Conservation (phyloP, 306 rosid species). For the Quercus berberidifolia region DNA sequence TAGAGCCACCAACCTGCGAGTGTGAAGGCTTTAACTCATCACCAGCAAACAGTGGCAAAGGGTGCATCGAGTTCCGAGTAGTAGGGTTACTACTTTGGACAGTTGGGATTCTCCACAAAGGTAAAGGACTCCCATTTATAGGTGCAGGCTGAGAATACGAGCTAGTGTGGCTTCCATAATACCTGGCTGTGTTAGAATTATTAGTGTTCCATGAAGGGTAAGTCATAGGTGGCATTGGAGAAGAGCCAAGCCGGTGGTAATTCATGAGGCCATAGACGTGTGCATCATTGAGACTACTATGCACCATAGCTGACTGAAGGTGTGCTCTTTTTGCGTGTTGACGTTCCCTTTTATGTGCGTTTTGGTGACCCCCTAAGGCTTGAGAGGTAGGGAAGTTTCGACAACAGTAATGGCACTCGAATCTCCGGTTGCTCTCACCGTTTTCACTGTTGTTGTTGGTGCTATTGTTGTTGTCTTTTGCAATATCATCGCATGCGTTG, state of each 20-base stretch:
- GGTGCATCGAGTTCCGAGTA: slow-evolving; percentile 43
- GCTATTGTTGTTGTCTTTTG: slow-evolving; percentile 3
- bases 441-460: slow-evolving; percentile 8
- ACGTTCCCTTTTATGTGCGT: slow-evolving; percentile 89
- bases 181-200: slow-evolving; percentile 27
- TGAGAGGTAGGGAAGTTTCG: slow-evolving; percentile 93
- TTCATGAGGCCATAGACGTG: slow-evolving; percentile 70
- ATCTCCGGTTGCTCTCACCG: slow-evolving; percentile 63
- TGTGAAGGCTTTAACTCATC: slow-evolving; percentile 43
- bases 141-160: slow-evolving; percentile 47
- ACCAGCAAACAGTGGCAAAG: slow-evolving; percentile 50
- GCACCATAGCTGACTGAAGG: slow-evolving; percentile 74
- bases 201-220: slow-evolving; percentile 51
- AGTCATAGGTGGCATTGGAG: slow-evolving; percentile 28
- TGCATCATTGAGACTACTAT: slow-evolving; percentile 47
- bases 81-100: slow-evolving; percentile 44
- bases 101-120: slow-evolving; percentile 65
- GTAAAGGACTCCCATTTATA: slow-evolving; percentile 70
- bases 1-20: slow-evolving; percentile 31
- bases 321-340: slow-evolving; percentile 90
- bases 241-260: slow-evolving; percentile 50
- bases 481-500: slow-evolving; percentile 18
- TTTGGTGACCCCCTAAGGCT: slow-evolving; percentile 95
- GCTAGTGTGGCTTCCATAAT: slow-evolving; percentile 37
- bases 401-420: slow-evolving; percentile 93